Conservation (phyloP, 352 stramenopile species). For the Globisporangium polare region DNA sequence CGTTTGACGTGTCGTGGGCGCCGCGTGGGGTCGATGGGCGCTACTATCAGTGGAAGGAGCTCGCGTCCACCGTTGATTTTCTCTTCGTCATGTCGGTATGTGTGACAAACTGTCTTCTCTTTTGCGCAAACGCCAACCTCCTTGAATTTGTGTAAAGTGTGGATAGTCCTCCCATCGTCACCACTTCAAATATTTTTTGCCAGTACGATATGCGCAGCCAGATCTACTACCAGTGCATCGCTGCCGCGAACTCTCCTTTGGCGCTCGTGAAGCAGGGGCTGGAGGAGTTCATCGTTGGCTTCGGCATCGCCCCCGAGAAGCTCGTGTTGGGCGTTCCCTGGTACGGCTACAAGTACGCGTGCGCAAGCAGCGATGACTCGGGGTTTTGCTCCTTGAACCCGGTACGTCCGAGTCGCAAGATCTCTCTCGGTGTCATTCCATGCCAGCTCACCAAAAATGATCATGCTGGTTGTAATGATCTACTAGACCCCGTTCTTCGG, state of each 20-base stretch:
- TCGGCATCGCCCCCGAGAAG: slow-evolving; percentile 58
- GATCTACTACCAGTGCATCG: slow-evolving; percentile 88
- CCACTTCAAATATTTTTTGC: neutral
- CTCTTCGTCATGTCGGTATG: slow-evolving; percentile 89
- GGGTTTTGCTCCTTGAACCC: slow-evolving; percentile 26
- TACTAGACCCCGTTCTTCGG: slow-evolving; percentile 53
- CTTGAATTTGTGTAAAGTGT: neutral
- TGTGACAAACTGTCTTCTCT: neutral
- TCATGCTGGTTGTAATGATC: slow-evolving; percentile 17
- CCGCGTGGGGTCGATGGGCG: slow-evolving; percentile 73
- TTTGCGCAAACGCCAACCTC: no score
- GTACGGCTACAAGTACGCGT: slow-evolving; percentile 90
- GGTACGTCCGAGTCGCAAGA: slow-evolving; percentile 10
- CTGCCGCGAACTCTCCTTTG: slow-evolving; percentile 78
- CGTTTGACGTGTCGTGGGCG: slow-evolving; percentile 80
- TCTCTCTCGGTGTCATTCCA: neutral
- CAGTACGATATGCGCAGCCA: slow-evolving; percentile 91
- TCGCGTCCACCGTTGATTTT: slow-evolving; percentile 68
- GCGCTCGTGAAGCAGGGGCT: slow-evolving; percentile 72
- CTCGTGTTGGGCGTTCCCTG: slow-evolving; percentile 89
- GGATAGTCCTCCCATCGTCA: neutral
- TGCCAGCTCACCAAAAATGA: neutral
- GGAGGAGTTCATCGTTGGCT: slow-evolving; percentile 64
- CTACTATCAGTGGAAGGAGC: slow-evolving; percentile 78
- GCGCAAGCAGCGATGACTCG: slow-evolving; percentile 17